Evolutionary conservation across 331 rosid genomes (phyloP).

Genomic region (Spiraea crenata): DNA sequence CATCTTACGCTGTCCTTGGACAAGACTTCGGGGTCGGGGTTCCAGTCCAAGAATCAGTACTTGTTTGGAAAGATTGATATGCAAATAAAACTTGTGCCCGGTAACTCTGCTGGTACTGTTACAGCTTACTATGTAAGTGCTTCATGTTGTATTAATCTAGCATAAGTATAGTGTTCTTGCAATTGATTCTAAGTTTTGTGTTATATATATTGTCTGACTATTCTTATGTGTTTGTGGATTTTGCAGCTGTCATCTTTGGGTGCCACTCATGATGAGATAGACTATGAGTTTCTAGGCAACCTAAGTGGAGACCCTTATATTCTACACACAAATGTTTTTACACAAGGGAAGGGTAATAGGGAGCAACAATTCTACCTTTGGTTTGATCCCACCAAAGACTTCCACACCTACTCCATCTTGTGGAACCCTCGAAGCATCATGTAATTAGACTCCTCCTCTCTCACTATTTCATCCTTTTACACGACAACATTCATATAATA

Average conservation of each 20-base stretch:
- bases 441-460: conserved; percentile 23
- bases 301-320: conserved; percentile 67
- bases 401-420: conserved; percentile 65
- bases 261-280: conserved; percentile 52
- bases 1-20: conserved; percentile 54
- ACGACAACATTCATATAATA: too few species aligned
- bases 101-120: conserved; percentile 66
- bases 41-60: conserved; percentile 45
- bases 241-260: conserved; percentile 53
- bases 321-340: conserved; percentile 51
- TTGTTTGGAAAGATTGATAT: conserved; percentile 59
- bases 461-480: not conserved
- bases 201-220: too few species aligned
- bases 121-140: conserved; percentile 60
- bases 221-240: conserved; percentile 5
- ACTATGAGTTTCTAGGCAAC: conserved; percentile 65
- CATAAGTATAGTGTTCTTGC: not conserved
- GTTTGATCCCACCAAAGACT: conserved; percentile 71
- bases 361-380: conserved; percentile 64
- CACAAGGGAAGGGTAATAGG: conserved; percentile 57
- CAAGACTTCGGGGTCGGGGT: conserved; percentile 58
- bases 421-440: conserved; percentile 64
- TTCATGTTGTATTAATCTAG: not conserved
- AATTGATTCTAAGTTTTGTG: not conserved
- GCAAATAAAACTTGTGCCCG: conserved; percentile 60